phyloP scores from a whole-genome alignment of 2,329 filamentous ascomycete species.

The Dactylellina parvicollis region DNA sequence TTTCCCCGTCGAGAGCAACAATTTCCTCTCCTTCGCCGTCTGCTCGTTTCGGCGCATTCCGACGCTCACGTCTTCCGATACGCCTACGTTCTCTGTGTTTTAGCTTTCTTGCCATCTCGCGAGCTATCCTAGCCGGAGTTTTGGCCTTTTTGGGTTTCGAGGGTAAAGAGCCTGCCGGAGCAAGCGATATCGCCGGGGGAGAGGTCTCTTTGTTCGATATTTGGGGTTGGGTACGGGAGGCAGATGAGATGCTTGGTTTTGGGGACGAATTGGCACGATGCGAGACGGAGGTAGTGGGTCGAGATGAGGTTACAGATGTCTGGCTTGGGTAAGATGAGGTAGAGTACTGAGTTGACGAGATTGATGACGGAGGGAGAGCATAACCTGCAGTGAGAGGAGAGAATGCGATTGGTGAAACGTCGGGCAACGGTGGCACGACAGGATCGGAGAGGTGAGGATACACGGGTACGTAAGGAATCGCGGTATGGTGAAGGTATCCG shows the following conservation, averaged over 20 bases:
- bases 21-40: conserved; percentile 26
- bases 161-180: conserved; percentile 20
- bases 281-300: background rate
- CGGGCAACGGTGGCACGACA: background rate
- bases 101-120: conserved; percentile 48
- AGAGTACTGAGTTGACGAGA: conserved; percentile 1
- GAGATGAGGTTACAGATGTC: background rate
- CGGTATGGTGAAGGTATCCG: background rate
- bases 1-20: conserved; percentile 17
- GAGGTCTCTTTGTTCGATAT: background rate
- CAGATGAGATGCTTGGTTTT: conserved; percentile 4
- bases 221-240: conserved; percentile 6
- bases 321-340: conserved; percentile 9
- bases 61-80: conserved; percentile 44
- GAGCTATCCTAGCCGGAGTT: conserved; percentile 45
- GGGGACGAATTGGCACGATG: conserved; percentile 4
- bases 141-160: conserved; percentile 50
- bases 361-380: conserved; percentile 19
- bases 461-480: background rate
- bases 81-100: conserved; percentile 46
- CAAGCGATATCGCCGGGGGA: background rate
- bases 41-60: conserved; percentile 35
- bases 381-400: conserved; percentile 9
- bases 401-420: background rate
- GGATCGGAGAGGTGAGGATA: background rate